Evolutionary conservation across 495 filamentous ascomycete species (phyloP).

Genomic region (Aspergillus kassunensis): DNA sequence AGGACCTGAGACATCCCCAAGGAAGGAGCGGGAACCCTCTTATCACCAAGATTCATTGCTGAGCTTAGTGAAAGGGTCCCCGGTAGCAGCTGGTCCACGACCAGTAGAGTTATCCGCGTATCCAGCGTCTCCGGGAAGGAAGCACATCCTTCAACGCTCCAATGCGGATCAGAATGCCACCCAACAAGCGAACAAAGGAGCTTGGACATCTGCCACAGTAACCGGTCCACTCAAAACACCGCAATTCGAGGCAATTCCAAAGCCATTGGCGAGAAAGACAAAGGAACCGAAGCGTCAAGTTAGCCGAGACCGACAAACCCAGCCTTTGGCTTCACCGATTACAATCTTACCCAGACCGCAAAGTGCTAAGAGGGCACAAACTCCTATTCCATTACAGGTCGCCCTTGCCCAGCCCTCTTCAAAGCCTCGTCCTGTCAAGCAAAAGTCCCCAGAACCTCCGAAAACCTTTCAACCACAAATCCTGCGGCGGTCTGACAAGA

Average conservation of each 20-base stretch:
- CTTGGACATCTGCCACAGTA: constrained; percentile 44
- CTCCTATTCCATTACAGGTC: constrained; percentile 11
- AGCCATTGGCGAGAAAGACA: constrained; percentile 18
- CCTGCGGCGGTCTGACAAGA: constrained; percentile 49
- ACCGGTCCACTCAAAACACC: constrained; percentile 48
- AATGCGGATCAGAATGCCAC: constrained; percentile 18
- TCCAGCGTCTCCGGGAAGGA: constrained; percentile 23
- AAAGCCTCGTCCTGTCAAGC: constrained; percentile 14
- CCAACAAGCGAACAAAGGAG: constrained; percentile 7
- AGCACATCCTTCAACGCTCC: constrained; percentile 38
- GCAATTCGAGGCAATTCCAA: constrained; percentile 41
- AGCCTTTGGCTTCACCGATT: constrained; percentile 34
- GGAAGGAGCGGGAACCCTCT: constrained; percentile 26
- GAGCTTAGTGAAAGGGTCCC: constrained; percentile 32
- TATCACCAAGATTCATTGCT: constrained; percentile 41
- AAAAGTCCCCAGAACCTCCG: constrained; percentile 26
- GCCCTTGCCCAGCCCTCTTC: constrained; percentile 17
- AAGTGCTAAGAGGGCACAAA: constrained; percentile 30
- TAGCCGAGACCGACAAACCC: constrained; percentile 15
- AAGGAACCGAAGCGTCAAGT: constrained; percentile 24
- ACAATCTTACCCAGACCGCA: constrained; percentile 44
- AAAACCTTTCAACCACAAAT: constrained; percentile 60
- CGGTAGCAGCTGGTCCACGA: constrained; percentile 13
- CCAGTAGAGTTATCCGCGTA: constrained; percentile 36
- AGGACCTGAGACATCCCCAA: constrained; percentile 16